These are phyloP conservation scores for Ustilago loliicola DNA, from an alignment of 1,284 basidiomycete species.

Conservation along the genomic window DNA sequence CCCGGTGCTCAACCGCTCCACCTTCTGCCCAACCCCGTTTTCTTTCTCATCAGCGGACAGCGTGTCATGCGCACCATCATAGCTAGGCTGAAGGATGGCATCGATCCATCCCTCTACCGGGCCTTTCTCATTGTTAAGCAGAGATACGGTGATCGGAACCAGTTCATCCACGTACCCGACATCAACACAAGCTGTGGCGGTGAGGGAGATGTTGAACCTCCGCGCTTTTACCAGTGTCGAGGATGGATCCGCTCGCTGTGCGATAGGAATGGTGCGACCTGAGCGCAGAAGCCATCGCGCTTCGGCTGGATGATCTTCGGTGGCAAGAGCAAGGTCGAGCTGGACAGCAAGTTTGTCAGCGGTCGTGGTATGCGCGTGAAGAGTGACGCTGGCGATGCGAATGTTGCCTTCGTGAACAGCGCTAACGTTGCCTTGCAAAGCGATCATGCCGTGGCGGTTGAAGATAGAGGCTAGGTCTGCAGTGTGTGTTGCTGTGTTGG, in stretches of 20 bases:
- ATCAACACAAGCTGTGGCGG: background rate
- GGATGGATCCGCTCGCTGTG: conserved; percentile 15
- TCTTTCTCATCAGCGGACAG: background rate
- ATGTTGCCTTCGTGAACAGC: conserved; percentile 1
- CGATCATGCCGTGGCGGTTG: background rate
- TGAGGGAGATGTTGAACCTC: conserved; percentile 17
- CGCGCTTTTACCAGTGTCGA: conserved; percentile 13
- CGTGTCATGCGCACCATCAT: conserved; percentile 33
- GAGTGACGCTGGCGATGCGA: background rate
- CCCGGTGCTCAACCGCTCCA: background rate
- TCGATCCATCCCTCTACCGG: conserved; percentile 19
- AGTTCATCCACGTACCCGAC: conserved; percentile 32
- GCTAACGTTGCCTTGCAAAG: conserved; percentile 19
- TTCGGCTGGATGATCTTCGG: background rate
- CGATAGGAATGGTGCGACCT: conserved; percentile 2
- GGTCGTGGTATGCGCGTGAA: background rate
- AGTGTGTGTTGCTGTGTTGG: background rate
- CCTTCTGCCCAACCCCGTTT: background rate
- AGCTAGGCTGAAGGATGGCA: conserved; percentile 33
- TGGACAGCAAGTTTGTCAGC: background rate
- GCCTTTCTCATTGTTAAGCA: conserved; percentile 28
- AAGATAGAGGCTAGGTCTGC: conserved; percentile 13
- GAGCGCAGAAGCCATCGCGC: conserved; percentile 17
- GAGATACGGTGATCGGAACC: conserved; percentile 18
- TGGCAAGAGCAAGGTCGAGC: background rate